Evolutionary conservation across 306 rosid species (phyloP).

Genomic region (Quercus robur): DNA sequence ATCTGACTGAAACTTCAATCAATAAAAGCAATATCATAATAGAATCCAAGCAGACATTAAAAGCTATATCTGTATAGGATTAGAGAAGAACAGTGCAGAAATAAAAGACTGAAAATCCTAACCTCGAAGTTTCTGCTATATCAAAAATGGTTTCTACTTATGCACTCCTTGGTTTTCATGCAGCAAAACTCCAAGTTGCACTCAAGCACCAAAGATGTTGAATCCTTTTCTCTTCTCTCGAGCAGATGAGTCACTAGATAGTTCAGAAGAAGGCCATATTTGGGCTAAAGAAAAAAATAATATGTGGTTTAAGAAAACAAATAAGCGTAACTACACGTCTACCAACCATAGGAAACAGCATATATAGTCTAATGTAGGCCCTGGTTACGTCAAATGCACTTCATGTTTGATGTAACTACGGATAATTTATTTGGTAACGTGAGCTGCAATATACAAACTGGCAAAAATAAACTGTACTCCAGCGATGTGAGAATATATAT

Average conservation of each 20-base stretch:
- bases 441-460: slow-evolving; percentile 20
- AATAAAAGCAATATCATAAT: background rate
- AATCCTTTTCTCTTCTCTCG: background rate
- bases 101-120: background rate
- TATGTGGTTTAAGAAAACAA: background rate
- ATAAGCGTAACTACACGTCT: slow-evolving; percentile 8
- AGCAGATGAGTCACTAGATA: slow-evolving; percentile 3
- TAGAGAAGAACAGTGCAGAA: background rate
- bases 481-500: background rate
- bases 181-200: slow-evolving; percentile 15
- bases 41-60: background rate
- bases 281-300: background rate
- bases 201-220: background rate
- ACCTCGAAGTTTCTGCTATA: slow-evolving; percentile 17
- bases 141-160: background rate
- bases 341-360: slow-evolving; percentile 12
- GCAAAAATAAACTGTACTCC: background rate
- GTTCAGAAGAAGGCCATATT: slow-evolving; percentile 3
- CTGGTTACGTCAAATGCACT: slow-evolving; percentile 28
- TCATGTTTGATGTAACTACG: slow-evolving; percentile 13
- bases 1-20: background rate
- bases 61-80: background rate
- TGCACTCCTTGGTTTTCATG: background rate
- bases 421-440: slow-evolving; percentile 31
- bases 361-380: slow-evolving; percentile 22